Evolutionary conservation across 2,329 filamentous ascomycete genomes (phyloP).

Genomic region (Fusarium tupiense): DNA sequence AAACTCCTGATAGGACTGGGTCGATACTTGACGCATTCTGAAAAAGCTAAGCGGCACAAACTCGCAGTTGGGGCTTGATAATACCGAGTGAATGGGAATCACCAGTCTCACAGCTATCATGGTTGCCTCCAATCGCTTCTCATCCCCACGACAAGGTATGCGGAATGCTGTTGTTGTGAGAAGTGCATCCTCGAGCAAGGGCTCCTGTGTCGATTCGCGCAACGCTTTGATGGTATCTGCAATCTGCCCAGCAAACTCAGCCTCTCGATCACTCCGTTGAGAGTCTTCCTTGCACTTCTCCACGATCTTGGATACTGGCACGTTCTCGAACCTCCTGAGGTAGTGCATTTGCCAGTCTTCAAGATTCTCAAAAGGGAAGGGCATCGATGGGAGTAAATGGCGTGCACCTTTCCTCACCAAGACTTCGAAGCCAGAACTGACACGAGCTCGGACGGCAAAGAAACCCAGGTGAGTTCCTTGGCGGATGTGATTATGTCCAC

Average conservation of each 20-base stretch:
- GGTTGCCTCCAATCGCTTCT: slow-evolving; percentile 32
- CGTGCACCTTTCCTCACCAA: slow-evolving; percentile 65
- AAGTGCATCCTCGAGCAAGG: slow-evolving; percentile 57
- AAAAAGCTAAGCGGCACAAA: slow-evolving; percentile 73
- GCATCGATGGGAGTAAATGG: slow-evolving; percentile 69
- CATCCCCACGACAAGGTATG: slow-evolving; percentile 50
- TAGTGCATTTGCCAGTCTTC: slow-evolving; percentile 65
- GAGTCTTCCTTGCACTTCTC: slow-evolving; percentile 49
- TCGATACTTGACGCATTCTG: slow-evolving; percentile 71
- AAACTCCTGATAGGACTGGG: slow-evolving; percentile 68
- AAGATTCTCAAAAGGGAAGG: slow-evolving; percentile 62
- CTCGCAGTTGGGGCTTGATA: slow-evolving; percentile 61
- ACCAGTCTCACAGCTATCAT: slow-evolving; percentile 69
- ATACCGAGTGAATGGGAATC: slow-evolving; percentile 67
- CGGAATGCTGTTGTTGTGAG: slow-evolving; percentile 55
- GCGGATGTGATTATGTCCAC: slow-evolving; percentile 56
- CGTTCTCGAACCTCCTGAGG: slow-evolving; percentile 59
- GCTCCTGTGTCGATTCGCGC: slow-evolving; percentile 54
- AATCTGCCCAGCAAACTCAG: slow-evolving; percentile 58
- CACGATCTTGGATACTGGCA: slow-evolving; percentile 49
- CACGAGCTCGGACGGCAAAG: slow-evolving; percentile 64
- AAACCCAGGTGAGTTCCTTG: slow-evolving; percentile 67
- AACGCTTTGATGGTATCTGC: slow-evolving; percentile 54
- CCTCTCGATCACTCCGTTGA: slow-evolving; percentile 50
- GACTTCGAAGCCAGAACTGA: slow-evolving; percentile 69